These are phyloP conservation scores for Phytopythium chamaehyphon DNA, from an alignment of 352 stramenopile genomes.

Conservation along the genomic window DNA sequence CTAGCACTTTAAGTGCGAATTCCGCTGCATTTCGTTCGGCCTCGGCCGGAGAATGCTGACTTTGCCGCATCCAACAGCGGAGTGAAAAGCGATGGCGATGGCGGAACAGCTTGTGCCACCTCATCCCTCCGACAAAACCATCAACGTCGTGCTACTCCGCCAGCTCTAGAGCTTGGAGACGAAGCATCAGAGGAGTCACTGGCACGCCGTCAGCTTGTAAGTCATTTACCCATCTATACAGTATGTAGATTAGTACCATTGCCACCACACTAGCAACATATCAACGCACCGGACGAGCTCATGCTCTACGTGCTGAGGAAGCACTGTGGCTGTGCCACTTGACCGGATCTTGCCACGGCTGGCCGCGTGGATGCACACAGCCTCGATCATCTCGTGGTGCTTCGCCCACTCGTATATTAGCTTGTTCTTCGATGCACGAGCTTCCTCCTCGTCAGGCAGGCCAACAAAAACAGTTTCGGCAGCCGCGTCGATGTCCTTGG, in stretches of 20 bases:
- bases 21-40: neutral
- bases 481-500: neutral
- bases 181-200: conserved; percentile 9
- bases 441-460: neutral
- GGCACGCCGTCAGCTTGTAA: conserved; percentile 8
- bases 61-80: conserved; percentile 5
- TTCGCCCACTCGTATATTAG: neutral
- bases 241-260: neutral
- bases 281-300: neutral
- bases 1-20: conserved; percentile 6
- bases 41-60: neutral
- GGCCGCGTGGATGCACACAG: neutral
- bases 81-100: conserved; percentile 6
- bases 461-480: neutral
- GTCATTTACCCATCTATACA: neutral
- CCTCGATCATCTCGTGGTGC: neutral
- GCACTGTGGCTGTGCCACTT: neutral
- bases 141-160: conserved; percentile 1
- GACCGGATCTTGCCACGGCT: neutral
- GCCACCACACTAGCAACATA: too few relatives aligned
- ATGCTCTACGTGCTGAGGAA: neutral
- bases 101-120: conserved; percentile 6
- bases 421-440: neutral
- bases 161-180: conserved; percentile 3
- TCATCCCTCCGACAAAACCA: conserved; percentile 3